A percentile compares a stretch with the other conserved stretches of the same genome.
Evolutionary conservation across 176 grass and related monocot genomes (phyloP).

Genomic region (Poa pratensis): DNA sequence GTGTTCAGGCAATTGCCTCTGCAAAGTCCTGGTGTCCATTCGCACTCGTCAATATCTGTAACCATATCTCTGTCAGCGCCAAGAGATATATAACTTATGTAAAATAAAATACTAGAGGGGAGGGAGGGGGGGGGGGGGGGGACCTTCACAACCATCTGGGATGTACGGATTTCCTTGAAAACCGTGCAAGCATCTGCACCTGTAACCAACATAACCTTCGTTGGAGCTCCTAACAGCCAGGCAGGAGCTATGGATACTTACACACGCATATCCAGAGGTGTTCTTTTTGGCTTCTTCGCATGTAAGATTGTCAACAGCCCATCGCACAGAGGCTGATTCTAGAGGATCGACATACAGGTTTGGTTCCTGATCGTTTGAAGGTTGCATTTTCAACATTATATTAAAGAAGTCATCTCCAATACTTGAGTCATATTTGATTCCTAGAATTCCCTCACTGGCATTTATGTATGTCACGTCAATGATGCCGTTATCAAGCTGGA

Average conservation of each 20-base stretch:
- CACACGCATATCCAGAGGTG: conserved; percentile 25
- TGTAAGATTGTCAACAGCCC: conserved; percentile 22
- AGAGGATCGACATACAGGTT: not conserved
- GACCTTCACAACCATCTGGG: conserved; percentile 1
- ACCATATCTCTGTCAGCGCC: not conserved
- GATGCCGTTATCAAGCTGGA: not conserved
- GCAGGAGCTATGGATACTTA: conserved; percentile 19
- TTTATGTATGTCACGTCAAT: conserved; percentile 12
- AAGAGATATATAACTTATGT: not conserved
- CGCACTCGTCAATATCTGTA: not conserved
- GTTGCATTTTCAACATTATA: not conserved
- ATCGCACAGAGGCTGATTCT: conserved; percentile 2
- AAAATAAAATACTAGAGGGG: not conserved
- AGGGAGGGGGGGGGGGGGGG: not conserved
- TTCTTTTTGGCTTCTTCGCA: not conserved
- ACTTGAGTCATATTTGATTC: conserved; percentile 11
- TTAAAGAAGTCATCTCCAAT: not conserved
- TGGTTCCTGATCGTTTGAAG: not conserved
- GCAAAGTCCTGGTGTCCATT: conserved; percentile 17
- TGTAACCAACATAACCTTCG: conserved; percentile 11
- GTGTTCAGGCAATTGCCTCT: not conserved
- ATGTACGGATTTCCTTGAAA: conserved; percentile 25
- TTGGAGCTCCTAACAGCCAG: not conserved
- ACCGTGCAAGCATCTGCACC: not conserved
- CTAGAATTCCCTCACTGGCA: not conserved